Evolutionary conservation across 495 filamentous ascomycete species (phyloP), one percentile per base, ranked within the genome.

Genomic region (Penicillium coffeae): DNA sequence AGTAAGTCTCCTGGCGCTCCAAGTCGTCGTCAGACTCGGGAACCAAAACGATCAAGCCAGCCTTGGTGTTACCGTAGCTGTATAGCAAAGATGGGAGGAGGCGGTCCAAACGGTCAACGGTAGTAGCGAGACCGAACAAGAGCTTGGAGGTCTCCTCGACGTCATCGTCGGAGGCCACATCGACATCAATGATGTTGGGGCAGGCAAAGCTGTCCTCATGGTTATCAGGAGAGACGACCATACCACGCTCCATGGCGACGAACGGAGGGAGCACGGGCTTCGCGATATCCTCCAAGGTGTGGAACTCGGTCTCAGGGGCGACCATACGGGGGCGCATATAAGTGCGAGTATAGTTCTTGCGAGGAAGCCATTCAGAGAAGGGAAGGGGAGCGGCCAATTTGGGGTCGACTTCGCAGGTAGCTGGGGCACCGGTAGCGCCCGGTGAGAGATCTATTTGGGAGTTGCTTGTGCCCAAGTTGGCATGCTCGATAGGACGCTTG

Each of bases 71-170:
- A 42, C 72, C 70, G 35, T 76, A 76, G 40, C 70, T 76, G 50
- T 76, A 76, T 6, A 75, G 64, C 21, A 79, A 62, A 20, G 72
- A 71, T 2, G 71, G 68, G 33, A 77, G 66, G 36, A 75, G 53
- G 34, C 67, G 71, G 46, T 77, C 73, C 33, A 79, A 62, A 52
- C 74, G 70, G 41, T 73, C 70, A 8, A 76, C 66, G 3, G 74
- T 74, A n/a, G 75, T 77, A 12, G 73, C 70, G 49, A 79, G 49
- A 50, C 75, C 75, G 41, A 79, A 77, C 13, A 79, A 58, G 15
- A 77, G 52, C 59, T 77, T 74, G 21, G 73, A 72, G 19, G 75
- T 75, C 51, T 75, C 75, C 9, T 77, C 73, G 19, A 72, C 65
- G 45, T 71, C 64, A 34, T 70, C 55, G 48, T 74, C 66, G 21